These are phyloP conservation scores for Gymnopilus dilepis DNA, from an alignment of 768 basidiomycete genomes.

Conservation along the genomic window DNA sequence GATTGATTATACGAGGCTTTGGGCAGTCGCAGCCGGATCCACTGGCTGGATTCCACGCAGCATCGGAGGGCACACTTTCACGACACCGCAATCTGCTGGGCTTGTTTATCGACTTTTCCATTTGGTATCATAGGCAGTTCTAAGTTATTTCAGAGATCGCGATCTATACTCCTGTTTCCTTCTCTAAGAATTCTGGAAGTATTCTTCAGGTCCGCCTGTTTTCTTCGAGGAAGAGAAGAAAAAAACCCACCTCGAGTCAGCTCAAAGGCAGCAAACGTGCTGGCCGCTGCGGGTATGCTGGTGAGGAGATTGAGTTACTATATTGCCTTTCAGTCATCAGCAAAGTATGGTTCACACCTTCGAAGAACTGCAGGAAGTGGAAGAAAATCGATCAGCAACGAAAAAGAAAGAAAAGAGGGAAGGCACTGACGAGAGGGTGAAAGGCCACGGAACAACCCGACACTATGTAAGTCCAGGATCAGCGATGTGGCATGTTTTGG, in stretches of 20 bases:
- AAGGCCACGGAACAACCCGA: slow-evolving; percentile 74
- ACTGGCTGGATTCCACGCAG: slow-evolving; percentile 19
- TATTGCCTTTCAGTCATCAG: too few relatives aligned
- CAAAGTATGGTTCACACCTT: slow-evolving; percentile 45
- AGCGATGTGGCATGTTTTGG: not conserved
- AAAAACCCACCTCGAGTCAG: slow-evolving; percentile 76
- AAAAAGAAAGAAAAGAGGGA: not conserved
- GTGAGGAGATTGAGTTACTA: slow-evolving; percentile 2
- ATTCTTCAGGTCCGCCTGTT: not conserved
- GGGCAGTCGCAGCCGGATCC: slow-evolving; percentile 16
- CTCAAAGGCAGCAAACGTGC: slow-evolving; percentile 91
- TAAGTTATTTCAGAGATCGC: not conserved
- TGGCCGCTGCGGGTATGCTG: slow-evolving; percentile 90
- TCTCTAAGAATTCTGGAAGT: slow-evolving; percentile 42
- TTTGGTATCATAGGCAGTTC: too few relatives aligned
- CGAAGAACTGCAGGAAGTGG: slow-evolving; percentile 52
- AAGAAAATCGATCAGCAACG: not conserved
- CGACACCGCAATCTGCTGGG: too few relatives aligned
- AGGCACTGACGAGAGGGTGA: slow-evolving; percentile 74
- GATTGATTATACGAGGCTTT: slow-evolving; percentile 12
- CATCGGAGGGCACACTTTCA: too few relatives aligned
- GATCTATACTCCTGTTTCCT: slow-evolving; percentile 14
- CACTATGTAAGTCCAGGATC: slow-evolving; percentile 35
- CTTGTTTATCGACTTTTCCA: too few relatives aligned
- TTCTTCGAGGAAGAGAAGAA: slow-evolving; percentile 25